These are phyloP conservation scores for Mucor piriformis DNA, from an alignment of 371 early-diverging fungal species.

Conservation along the genomic window DNA sequence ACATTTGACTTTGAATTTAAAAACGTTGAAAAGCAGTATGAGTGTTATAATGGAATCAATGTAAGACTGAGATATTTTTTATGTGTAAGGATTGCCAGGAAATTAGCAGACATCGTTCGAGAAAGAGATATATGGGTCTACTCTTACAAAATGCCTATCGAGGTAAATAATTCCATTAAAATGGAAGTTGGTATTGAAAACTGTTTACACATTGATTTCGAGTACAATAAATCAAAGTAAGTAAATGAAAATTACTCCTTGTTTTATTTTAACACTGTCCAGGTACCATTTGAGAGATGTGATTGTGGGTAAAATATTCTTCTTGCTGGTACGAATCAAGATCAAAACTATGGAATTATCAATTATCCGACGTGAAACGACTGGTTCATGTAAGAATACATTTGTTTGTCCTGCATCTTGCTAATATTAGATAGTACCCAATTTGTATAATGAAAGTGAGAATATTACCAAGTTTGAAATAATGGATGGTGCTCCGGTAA, in stretches of 20 bases:
- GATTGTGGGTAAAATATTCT: conserved; percentile 99
- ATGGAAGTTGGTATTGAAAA: conserved; percentile 98
- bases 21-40: conserved; percentile 91
- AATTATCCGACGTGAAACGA: conserved; percentile 95
- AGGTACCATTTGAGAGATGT: conserved; percentile 95
- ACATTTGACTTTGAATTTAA: conserved; percentile 59
- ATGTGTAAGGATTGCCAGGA: conserved; percentile 80
- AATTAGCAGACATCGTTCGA: conserved; percentile 74
- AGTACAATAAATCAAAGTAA: conserved; percentile 92
- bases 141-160: conserved; percentile 84
- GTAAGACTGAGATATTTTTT: conserved; percentile 89
- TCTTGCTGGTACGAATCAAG: conserved; percentile 97
- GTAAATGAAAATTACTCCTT: conserved; percentile 2
- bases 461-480: conserved; percentile 98
- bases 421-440: conserved; percentile 65
- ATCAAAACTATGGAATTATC: conserved; percentile 98
- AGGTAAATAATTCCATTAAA: conserved; percentile 87
- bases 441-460: conserved; percentile 97
- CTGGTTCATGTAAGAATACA: conserved; percentile 69
- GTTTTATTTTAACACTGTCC: not conserved
- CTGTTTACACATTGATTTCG: conserved; percentile 93
- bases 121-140: conserved; percentile 93
- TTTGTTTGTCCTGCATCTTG: not conserved
- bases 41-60: conserved; percentile 90
- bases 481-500: conserved; percentile 98